Conservation (phyloP, 2,329 filamentous ascomycete genomes). For the Neonectria coccinea region DNA sequence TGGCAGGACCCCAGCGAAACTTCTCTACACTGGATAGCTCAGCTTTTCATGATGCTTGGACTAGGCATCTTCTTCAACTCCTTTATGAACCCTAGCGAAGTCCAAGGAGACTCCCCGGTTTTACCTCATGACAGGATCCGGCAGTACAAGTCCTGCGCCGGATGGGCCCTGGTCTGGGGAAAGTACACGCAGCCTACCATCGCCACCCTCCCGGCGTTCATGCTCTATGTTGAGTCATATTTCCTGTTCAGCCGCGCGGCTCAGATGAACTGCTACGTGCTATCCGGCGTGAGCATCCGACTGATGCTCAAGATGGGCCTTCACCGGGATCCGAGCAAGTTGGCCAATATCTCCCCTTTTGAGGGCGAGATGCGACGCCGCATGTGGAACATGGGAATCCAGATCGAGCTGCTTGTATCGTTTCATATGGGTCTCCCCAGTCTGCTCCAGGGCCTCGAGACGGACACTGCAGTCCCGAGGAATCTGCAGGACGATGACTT, state of each 20-base stretch:
- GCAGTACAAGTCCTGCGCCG: constrained; percentile 61
- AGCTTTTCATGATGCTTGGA: constrained; percentile 61
- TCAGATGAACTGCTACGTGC: constrained; percentile 66
- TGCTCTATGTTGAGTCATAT: constrained; percentile 65
- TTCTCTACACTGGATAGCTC: constrained; percentile 61
- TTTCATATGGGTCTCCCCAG: constrained; percentile 76
- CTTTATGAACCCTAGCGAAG: constrained; percentile 58
- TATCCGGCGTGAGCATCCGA: constrained; percentile 63
- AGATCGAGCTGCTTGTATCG: constrained; percentile 73
- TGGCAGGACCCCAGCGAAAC: constrained; percentile 56
- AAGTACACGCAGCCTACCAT: constrained; percentile 63
- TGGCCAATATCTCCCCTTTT: constrained; percentile 63
- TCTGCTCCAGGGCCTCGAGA: constrained; percentile 73
- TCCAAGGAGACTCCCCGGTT: constrained; percentile 54
- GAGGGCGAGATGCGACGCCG: constrained; percentile 67
- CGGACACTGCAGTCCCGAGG: constrained; percentile 69
- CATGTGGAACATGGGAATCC: constrained; percentile 65
- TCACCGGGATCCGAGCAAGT: constrained; percentile 65
- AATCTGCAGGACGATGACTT: constrained; percentile 77
- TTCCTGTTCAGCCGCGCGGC: constrained; percentile 64
- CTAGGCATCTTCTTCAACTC: constrained; percentile 60
- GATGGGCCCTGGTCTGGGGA: constrained; percentile 63
- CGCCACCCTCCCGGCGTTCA: constrained; percentile 62
- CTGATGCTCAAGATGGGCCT: constrained; percentile 70
- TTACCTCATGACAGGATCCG: constrained; percentile 59